Evolutionary conservation across 805 yeast species (phyloP), one percentile per base, ranked within the genome.

Genomic region (Zygoascus biomembranicola): DNA sequence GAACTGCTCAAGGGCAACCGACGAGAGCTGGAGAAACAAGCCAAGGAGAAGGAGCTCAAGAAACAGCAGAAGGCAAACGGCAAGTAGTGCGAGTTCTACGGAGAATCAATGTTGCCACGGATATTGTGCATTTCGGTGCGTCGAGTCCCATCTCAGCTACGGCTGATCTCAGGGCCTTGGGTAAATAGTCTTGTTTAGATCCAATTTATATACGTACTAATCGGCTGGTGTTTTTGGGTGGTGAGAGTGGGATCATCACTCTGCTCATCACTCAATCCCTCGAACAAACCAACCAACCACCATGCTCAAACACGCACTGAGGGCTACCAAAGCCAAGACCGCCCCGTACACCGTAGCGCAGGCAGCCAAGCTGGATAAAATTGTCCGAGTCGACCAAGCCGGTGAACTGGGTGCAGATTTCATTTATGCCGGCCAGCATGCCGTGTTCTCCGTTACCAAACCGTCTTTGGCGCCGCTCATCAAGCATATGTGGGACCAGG

Each of bases 401-500:
- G 99, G 99, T 43, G 99, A 94, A 67, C 77, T 94, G 11, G 99
- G 97, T 2, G 99, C 99, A 1, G 83, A 94, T 67, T 83, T 86
- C 60, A 94, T 94, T 50, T 94, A 94, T 68, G 82, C 84, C 55
- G 99, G 98, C 8, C 99, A 94, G 69, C 86, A 84, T 61, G 73
- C 79, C 42, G 90, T 90, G 1, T 73, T 94, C 50, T 80, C 86
- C 11, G 77, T 75, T 52, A 83, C 81, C 54, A 77, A 78, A 60
- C 96, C 96, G 1, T 80, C 82, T 54, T 72, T 92, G 54, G 87
- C 82, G 62, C 92, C 95, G 0, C 74, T 90, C 11, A 71, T 94
- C 63, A 79, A 82, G 63, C 97, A 94, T 66, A 94, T 94, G 99
- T 90, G 98, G 98, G 96, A 90, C 35, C 98, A 94, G 68, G 99